Base-by-base conservation (phyloP, 306 rosid species). In the Rosa multiflora region DNA sequence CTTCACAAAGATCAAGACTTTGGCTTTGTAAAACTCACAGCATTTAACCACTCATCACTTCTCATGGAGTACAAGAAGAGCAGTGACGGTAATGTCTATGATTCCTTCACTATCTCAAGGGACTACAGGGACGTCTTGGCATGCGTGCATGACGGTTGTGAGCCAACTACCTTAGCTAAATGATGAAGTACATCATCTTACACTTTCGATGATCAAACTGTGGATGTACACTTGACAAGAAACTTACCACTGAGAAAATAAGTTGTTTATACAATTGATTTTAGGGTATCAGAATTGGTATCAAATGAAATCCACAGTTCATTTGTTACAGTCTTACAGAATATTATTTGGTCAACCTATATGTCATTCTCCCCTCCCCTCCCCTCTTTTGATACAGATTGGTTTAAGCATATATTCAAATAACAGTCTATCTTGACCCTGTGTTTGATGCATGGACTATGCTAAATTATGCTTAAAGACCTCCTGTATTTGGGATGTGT, bases 111-210 rank as follows among this genome's bases (percentile, higher is more conserved):
- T 29, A 80, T 92, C 75, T 90, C 92, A 51, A 90, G 98, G 75
- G 87, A 88, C 82, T 94, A 92, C 62, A 86, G 75, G 72, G 97
- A 92, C 80, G 97, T 92, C 21, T 85, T 94, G 85, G 94, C 97
- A 0, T 92, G 94, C 67, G 97, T 87, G 29, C 97, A 84, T 74
- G 97, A 92, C 69, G 84, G 93, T 49, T 94, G 97, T 62, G 88
- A 82, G 75, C 81, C 91, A 51, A 88, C 88, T 21, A 94, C 97
- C 72, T 78, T 63, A 70, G 92, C 91, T 11, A 7, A 85, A 17
- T 92, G 77, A 90, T 92, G 80, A 87, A 47, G 9, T 52, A 26
- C 18, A 74, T 11, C 37, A 55, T 49, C 4, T 11, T n/a, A 5
- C 59, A 17, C 29, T 73, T 73, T 73, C 62, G 32, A 29, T 32